Evolutionary conservation across 495 filamentous ascomycete genomes (phyloP), one percentile per base, ranked within the genome.

Genomic region (Talaromyces borbonicus): DNA sequence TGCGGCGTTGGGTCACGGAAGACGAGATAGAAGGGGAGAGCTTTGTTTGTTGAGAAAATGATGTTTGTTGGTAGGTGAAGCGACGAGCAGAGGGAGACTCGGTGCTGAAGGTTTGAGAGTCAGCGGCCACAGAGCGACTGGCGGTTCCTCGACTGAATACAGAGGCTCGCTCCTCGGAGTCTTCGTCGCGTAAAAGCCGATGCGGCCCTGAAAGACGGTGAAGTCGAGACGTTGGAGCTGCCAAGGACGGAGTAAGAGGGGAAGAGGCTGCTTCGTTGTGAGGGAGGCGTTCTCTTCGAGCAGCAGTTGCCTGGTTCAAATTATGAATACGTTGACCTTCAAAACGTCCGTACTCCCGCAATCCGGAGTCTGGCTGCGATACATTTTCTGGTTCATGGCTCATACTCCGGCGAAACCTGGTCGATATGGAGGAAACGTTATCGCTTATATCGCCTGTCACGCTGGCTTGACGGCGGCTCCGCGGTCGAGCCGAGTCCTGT

Each of bases 291-390:
- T 23, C 56, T 11, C 47, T 42, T 26, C 19, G 25, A 4, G 14
- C 31, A 14, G 20, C 24, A 8, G 26, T 14, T 8, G 30, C 70
- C 9, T 67, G 51, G 40, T 70, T 69, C 14, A 82, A 65, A 38
- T 84, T 57, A 36, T 77, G 87, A 38, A 69, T 70, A 42, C 88
- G 73, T 51, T 81, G 79, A 39, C 84, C 81, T 58, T 90, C 86
- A 25, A 85, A 69, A 14, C 84, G 80, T 52, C 79, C 81, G 32
- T 80, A 65, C 7, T 82, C 73, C 51, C 86, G 77, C 8, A 72
- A 75, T 53, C 76, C 83, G 68, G 68, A 57, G 58, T 70, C 44
- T 63, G 55, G 58, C 27, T 57, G 56, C 32, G 55, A 44, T n/a
- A 56, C 8, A 9, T 29, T 44, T 49, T 71, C 64, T 5, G 68